phyloP scores from a whole-genome alignment of 345 rosid genomes.

The Eucalyptus cloeziana region DNA sequence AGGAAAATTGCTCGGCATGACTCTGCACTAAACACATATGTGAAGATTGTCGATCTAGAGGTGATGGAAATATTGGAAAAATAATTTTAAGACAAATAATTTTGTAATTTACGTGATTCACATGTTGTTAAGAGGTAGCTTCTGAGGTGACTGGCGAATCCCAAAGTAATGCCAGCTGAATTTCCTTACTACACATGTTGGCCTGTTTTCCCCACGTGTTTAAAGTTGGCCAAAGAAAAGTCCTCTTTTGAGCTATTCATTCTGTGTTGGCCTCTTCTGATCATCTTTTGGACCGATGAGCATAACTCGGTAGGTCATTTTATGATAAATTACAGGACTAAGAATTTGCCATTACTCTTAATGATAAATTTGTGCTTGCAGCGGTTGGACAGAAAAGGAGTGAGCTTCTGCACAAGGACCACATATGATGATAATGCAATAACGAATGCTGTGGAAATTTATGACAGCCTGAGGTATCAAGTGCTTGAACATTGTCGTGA shows the following conservation, averaged over 20 bases:
- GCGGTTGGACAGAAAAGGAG: constrained; percentile 39
- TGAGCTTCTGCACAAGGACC: constrained; percentile 43
- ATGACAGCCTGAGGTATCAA: constrained; percentile 34
- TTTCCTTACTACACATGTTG: neutral
- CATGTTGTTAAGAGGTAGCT: neutral
- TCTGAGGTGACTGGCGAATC: neutral
- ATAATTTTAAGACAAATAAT: neutral
- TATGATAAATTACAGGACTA: neutral
- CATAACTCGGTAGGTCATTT: neutral
- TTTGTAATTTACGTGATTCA: neutral
- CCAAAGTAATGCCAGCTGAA: neutral
- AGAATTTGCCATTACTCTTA: neutral
- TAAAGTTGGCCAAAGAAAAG: neutral
- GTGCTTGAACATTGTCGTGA: neutral
- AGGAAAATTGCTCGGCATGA: neutral
- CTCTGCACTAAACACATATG: neutral
- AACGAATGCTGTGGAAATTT: constrained; percentile 49
- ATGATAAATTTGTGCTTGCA: neutral
- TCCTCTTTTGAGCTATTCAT: neutral
- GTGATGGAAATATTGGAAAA: neutral
- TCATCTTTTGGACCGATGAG: neutral
- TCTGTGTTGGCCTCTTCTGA: neutral
- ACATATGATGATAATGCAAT: constrained; percentile 55
- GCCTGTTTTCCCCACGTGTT: neutral
- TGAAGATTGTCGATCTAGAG: neutral